A percentile compares a stretch with the other conserved stretches of the same genome.
Conservation (phyloP, 495 filamentous ascomycete species). For the Astrocystis sublimbata region DNA sequence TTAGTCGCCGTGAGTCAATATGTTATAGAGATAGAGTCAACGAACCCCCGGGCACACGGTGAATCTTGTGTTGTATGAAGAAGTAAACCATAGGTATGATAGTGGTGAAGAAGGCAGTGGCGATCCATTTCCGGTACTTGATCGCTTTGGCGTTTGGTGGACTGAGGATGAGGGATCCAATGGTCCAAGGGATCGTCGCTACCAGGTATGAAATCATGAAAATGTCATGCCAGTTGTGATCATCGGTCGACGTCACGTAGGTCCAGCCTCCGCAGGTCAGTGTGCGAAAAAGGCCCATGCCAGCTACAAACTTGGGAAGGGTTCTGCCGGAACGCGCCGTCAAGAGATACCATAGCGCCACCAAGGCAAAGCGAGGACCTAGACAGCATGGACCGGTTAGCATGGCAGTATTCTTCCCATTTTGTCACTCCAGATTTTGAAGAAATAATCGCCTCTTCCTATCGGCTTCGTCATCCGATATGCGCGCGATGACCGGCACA, state of each 20-base stretch:
- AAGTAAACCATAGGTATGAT: slow-evolving; percentile 91
- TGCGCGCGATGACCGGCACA: neutral
- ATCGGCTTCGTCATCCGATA: neutral
- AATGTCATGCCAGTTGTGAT: slow-evolving; percentile 98
- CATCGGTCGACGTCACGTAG: slow-evolving; percentile 96
- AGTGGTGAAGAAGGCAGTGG: slow-evolving; percentile 83
- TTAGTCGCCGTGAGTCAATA: slow-evolving; percentile 13
- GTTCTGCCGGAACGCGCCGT: slow-evolving; percentile 71
- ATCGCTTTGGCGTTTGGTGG: slow-evolving; percentile 81
- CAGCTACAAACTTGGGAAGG: slow-evolving; percentile 80
- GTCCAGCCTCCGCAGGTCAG: slow-evolving; percentile 98
- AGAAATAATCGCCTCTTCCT: neutral
- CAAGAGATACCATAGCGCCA: slow-evolving; percentile 89
- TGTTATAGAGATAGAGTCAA: slow-evolving; percentile 6
- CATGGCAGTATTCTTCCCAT: neutral
- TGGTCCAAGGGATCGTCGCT: slow-evolving; percentile 91
- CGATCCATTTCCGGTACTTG: slow-evolving; percentile 86
- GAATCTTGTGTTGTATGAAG: slow-evolving; percentile 98
- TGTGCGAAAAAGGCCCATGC: slow-evolving; percentile 81
- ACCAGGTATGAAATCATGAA: slow-evolving; percentile 99
- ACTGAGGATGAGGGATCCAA: slow-evolving; percentile 86
- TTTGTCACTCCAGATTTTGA: neutral
- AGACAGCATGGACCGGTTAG: slow-evolving; percentile 9
- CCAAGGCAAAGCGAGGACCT: slow-evolving; percentile 90
- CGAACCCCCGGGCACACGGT: slow-evolving; percentile 90